These are phyloP conservation scores for Ustilago tritici DNA, from an alignment of 1,284 basidiomycete genomes.

Conservation along the genomic window DNA sequence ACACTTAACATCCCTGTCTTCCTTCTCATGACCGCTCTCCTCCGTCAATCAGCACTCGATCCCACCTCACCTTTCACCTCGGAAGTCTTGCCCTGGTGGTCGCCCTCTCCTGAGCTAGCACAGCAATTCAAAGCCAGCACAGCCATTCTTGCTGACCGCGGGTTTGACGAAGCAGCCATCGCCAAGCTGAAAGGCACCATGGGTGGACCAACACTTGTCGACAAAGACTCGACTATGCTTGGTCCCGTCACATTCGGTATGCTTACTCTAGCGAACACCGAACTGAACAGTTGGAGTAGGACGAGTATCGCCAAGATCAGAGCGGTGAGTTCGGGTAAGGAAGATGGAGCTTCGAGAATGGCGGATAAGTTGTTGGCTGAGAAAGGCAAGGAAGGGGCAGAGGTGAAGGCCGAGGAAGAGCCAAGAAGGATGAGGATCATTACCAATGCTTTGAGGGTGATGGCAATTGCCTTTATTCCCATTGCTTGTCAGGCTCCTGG, in stretches of 20 bases:
- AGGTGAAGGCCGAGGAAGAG: slow-evolving; percentile 42
- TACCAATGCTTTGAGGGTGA: slow-evolving; percentile 75
- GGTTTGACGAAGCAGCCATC: slow-evolving; percentile 53
- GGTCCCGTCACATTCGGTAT: slow-evolving; percentile 63
- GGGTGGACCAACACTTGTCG: slow-evolving; percentile 62
- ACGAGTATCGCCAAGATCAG: slow-evolving; percentile 39
- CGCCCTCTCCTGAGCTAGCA: slow-evolving; percentile 55
- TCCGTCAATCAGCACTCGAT: slow-evolving; percentile 55
- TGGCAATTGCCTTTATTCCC: slow-evolving; percentile 80
- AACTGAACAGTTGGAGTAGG: slow-evolving; percentile 59
- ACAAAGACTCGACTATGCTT: slow-evolving; percentile 60
- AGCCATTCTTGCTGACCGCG: slow-evolving; percentile 59
- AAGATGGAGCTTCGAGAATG: slow-evolving; percentile 31
- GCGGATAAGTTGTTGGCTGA: slow-evolving; percentile 26
- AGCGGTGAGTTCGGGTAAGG: slow-evolving; percentile 18
- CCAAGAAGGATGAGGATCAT: slow-evolving; percentile 72
- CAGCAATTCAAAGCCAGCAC: slow-evolving; percentile 53
- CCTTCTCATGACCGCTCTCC: slow-evolving; percentile 54
- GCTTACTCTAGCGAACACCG: slow-evolving; percentile 62
- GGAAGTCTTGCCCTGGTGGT: slow-evolving; percentile 66
- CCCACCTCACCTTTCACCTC: slow-evolving; percentile 43
- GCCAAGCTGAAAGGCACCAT: slow-evolving; percentile 52
- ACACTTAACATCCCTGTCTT: slow-evolving; percentile 63
- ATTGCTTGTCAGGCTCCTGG: slow-evolving; percentile 82
- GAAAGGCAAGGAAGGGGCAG: not conserved